A percentile compares a stretch with the other conserved stretches of the same genome.
Evolutionary conservation across 1,284 basidiomycete genomes (phyloP).

Genomic region (Cutaneotrichosporon sp.): DNA sequence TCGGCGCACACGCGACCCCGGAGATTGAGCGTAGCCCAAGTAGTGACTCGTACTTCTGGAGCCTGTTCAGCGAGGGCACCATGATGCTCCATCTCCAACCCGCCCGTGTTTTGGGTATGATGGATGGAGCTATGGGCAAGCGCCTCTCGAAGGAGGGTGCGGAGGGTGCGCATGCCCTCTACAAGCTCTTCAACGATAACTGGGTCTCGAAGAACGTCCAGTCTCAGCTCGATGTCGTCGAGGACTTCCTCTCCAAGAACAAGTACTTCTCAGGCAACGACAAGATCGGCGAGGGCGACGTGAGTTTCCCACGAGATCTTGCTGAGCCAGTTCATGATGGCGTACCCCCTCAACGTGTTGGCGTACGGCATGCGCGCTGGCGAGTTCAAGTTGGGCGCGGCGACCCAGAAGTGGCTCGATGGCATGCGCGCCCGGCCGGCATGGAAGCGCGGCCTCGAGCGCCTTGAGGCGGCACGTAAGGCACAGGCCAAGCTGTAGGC

Average conservation of each 20-base stretch:
- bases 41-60: conserved; percentile 12
- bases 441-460: conserved; percentile 14
- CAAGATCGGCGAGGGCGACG: conserved; percentile 43
- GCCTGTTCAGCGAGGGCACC: conserved; percentile 16
- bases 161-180: conserved; percentile 12
- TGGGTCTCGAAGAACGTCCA: conserved; percentile 13
- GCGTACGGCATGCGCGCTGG: not conserved
- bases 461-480: conserved; percentile 14
- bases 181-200: conserved; percentile 11
- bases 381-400: conserved; percentile 11
- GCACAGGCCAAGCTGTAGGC: conserved; percentile 15
- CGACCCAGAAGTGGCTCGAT: conserved; percentile 18
- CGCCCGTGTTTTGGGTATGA: conserved; percentile 1
- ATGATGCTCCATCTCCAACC: conserved; percentile 20
- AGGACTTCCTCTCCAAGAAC: conserved; percentile 31
- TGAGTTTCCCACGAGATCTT: conserved; percentile 22
- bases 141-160: not conserved
- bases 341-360: conserved; percentile 11
- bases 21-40: not conserved
- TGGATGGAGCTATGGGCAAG: not conserved
- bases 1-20: conserved; percentile 12
- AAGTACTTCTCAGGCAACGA: conserved; percentile 41
- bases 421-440: conserved; percentile 19
- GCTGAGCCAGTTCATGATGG: conserved; percentile 18
- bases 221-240: conserved; percentile 29